phyloP scores from a whole-genome alignment of 2,329 filamentous ascomycete species.

The Diaporthe ampelina region DNA sequence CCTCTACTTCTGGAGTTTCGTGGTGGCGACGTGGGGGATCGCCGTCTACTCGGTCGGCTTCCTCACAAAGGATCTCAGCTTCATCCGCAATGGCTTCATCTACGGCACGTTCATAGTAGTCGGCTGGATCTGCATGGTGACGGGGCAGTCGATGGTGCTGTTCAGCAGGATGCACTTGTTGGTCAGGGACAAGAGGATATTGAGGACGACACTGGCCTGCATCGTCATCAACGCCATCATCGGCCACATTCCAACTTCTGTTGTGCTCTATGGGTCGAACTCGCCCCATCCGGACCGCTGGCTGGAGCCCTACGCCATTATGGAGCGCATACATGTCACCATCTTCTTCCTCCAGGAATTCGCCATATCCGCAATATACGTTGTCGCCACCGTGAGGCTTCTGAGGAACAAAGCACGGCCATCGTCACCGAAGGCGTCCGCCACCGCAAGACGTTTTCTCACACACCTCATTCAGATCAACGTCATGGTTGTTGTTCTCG shows the following conservation, averaged over 20 bases:
- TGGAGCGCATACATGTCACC: slow-evolving; percentile 71
- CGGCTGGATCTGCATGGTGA: slow-evolving; percentile 69
- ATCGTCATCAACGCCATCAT: slow-evolving; percentile 68
- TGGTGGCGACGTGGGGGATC: slow-evolving; percentile 25
- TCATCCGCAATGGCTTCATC: slow-evolving; percentile 18
- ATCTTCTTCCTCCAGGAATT: slow-evolving; percentile 70
- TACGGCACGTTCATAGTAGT: slow-evolving; percentile 7
- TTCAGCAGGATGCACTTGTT: slow-evolving; percentile 75
- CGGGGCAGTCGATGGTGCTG: slow-evolving; percentile 69
- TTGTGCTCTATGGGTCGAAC: slow-evolving; percentile 49
- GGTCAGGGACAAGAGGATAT: slow-evolving; percentile 60
- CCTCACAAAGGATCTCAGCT: slow-evolving; percentile 24
- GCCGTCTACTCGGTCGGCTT: slow-evolving; percentile 31
- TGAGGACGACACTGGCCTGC: slow-evolving; percentile 66
- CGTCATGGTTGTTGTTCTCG: slow-evolving; percentile 54
- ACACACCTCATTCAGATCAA: slow-evolving; percentile 62
- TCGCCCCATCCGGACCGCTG: slow-evolving; percentile 3
- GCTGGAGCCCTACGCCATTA: slow-evolving; percentile 57
- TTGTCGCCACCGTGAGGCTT: slow-evolving; percentile 43
- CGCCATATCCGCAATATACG: slow-evolving; percentile 62
- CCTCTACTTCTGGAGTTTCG: slow-evolving; percentile 38
- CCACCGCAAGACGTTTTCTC: not conserved
- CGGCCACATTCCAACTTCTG: slow-evolving; percentile 67
- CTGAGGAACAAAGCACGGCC: slow-evolving; percentile 13
- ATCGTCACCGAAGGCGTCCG: not conserved